Percentiles rank a stretch among this genome's conserved stretches.
phyloP scores from a whole-genome alignment of 2,329 filamentous ascomycete genomes.

The Penicillium sp. region DNA sequence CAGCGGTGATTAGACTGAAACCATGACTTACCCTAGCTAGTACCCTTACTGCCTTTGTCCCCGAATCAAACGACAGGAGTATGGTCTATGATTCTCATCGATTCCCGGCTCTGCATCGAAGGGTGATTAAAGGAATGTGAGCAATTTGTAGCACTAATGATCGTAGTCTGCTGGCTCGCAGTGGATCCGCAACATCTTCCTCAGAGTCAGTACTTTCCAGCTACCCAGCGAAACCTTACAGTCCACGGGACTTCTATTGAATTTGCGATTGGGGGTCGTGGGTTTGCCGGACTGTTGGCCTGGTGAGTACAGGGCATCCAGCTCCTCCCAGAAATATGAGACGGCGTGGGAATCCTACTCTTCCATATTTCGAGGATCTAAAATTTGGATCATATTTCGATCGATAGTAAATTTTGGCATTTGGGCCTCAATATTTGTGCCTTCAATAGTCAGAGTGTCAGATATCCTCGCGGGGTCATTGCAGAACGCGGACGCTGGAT shows the following conservation, averaged over 20 bases:
- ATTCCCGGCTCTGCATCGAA: not conserved
- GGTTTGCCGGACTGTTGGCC: not conserved
- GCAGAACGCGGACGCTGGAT: not conserved
- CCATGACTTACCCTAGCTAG: constrained; percentile 6
- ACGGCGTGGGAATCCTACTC: not conserved
- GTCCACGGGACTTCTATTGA: not conserved
- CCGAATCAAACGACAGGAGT: constrained; percentile 4
- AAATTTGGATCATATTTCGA: not conserved
- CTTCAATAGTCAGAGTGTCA: not conserved
- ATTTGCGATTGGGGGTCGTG: not conserved
- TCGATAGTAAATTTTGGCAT: not conserved
- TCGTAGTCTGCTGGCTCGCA: not conserved
- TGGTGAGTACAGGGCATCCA: not conserved
- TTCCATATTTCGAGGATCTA: too few relatives aligned
- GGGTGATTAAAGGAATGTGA: not conserved
- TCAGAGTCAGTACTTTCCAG: not conserved
- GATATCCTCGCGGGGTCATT: not conserved
- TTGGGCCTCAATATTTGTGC: not conserved
- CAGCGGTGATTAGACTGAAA: constrained; percentile 6
- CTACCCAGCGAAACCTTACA: not conserved
- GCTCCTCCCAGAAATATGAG: not conserved
- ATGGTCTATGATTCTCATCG: not conserved
- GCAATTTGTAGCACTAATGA: not conserved
- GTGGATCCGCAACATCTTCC: not conserved
- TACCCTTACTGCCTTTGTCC: constrained; percentile 12